These are phyloP conservation scores for Catharanthus roseus DNA, from an alignment of 257 asterid species.

Conservation along the genomic window DNA sequence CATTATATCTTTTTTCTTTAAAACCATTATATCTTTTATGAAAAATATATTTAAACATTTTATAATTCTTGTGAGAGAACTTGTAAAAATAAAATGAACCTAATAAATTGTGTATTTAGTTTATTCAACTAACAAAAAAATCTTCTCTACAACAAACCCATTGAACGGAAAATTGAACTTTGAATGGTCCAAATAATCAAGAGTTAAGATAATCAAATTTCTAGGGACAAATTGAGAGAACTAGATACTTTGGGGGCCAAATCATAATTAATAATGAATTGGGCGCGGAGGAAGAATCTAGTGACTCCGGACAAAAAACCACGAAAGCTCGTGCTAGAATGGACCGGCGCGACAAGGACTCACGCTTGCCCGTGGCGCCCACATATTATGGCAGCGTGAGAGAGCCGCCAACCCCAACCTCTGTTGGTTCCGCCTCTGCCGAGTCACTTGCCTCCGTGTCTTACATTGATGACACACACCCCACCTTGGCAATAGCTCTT, in stretches of 20 bases:
- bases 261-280: background rate
- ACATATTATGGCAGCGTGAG: background rate
- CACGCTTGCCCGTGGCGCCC: conserved; percentile 8
- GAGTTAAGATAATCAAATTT: background rate
- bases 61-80: too few species aligned
- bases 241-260: background rate
- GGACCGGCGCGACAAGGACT: conserved; percentile 9
- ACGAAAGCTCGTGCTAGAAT: conserved; percentile 3
- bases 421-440: background rate
- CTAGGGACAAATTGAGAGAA: background rate
- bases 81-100: too few species aligned
- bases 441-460: background rate
- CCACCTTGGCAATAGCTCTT: too few species aligned
- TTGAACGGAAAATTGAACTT: too few species aligned
- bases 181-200: background rate
- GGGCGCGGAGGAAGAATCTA: background rate
- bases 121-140: too few species aligned
- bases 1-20: too few species aligned
- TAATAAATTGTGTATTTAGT: too few species aligned
- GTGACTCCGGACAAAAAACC: background rate
- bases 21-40: too few species aligned
- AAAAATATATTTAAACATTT: too few species aligned
- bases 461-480: too few species aligned
- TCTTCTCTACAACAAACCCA: too few species aligned
- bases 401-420: background rate